Percentiles rank a stretch among this genome's conserved stretches.
phyloP scores from a whole-genome alignment of 2,329 filamentous ascomycete species.

The Torrubiella hemipterigena region DNA sequence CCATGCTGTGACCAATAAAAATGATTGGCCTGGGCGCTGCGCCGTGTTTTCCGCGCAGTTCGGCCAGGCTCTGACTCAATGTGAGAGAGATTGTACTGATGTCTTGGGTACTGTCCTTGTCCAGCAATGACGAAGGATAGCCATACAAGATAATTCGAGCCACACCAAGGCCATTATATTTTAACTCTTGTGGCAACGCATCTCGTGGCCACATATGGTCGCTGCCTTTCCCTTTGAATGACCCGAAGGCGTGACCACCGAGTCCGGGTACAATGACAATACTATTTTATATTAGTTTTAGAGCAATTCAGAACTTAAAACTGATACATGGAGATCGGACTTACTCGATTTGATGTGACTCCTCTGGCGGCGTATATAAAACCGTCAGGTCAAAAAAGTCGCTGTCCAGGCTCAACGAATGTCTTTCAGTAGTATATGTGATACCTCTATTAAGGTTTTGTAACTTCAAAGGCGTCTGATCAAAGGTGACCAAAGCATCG shows the following conservation, averaged over 20 bases:
- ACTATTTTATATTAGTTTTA: too few species aligned
- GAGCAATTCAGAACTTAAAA: too few species aligned
- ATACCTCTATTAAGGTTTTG: not conserved
- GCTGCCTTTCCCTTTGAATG: constrained; percentile 15
- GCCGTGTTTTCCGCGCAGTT: too few species aligned
- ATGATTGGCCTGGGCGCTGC: too few species aligned
- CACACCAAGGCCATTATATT: constrained; percentile 8
- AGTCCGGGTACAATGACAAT: constrained; percentile 10
- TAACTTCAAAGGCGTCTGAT: not conserved
- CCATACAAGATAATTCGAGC: constrained; percentile 15
- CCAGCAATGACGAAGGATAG: constrained; percentile 11
- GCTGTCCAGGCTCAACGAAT: not conserved
- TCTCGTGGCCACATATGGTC: constrained; percentile 18
- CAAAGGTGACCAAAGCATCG: too few species aligned
- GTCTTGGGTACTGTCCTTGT: constrained; percentile 12
- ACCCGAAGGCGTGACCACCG: constrained; percentile 16
- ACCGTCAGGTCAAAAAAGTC: not conserved
- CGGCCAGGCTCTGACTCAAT: too few species aligned
- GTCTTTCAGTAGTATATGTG: not conserved
- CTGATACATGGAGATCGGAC: too few species aligned
- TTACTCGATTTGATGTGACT: constrained; percentile 4
- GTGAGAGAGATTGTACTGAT: too few species aligned
- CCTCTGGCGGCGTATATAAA: not conserved
- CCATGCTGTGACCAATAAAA: too few species aligned
- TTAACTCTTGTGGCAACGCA: too few species aligned